Percentiles rank a stretch among this genome's conserved stretches.
Evolutionary conservation across 495 filamentous ascomycete genomes (phyloP).

Genomic region (Daldinia concentrica): DNA sequence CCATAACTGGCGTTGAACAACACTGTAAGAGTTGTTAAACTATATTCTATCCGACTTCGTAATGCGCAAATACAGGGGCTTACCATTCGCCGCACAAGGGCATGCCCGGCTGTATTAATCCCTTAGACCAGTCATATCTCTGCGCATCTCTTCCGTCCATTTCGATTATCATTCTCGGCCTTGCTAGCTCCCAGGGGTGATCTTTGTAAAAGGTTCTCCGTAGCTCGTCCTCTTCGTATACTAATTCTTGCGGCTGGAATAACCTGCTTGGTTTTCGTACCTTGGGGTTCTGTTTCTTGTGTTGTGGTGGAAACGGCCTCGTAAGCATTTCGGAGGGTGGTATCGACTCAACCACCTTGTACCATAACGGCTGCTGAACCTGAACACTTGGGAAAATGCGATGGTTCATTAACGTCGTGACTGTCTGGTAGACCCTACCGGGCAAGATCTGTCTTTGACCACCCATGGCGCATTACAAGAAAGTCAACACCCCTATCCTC

Average conservation of each 20-base stretch:
- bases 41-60: not conserved
- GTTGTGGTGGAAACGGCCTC: conserved; percentile 71
- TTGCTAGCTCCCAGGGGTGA: conserved; percentile 96
- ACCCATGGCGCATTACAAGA: conserved; percentile 38
- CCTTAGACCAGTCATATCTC: conserved; percentile 78
- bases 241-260: conserved; percentile 80
- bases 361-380: conserved; percentile 74
- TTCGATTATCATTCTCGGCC: conserved; percentile 86
- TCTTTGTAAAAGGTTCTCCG: conserved; percentile 85
- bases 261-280: conserved; percentile 71
- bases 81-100: conserved; percentile 87
- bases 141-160: conserved; percentile 81
- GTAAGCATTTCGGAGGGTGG: conserved; percentile 82
- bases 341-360: conserved; percentile 72
- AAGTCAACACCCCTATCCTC: conserved; percentile 1
- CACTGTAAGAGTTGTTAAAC: conserved; percentile 62
- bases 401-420: conserved; percentile 39
- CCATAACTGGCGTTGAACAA: conserved; percentile 91
- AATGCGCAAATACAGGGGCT: conserved; percentile 7
- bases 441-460: conserved; percentile 44
- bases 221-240: conserved; percentile 86
- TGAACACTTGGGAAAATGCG: conserved; percentile 38
- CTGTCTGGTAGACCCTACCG: conserved; percentile 41
- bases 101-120: conserved; percentile 79
- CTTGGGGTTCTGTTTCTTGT: conserved; percentile 60